Evolutionary conservation across 139 green algal genomes (phyloP).

Genomic region (Dunaliella sp.): DNA sequence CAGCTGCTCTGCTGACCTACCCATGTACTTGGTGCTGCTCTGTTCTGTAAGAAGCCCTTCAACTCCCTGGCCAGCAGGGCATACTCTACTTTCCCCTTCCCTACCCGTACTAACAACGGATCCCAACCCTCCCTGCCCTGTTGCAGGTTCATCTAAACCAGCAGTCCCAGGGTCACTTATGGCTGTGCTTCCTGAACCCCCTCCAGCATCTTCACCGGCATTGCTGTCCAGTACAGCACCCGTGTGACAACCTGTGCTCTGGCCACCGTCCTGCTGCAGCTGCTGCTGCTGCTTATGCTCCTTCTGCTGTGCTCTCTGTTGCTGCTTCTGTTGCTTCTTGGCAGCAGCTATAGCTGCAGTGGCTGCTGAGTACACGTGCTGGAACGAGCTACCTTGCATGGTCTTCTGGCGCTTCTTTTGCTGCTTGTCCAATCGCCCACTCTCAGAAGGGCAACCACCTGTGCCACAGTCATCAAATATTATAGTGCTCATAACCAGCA

Average conservation of each 20-base stretch:
- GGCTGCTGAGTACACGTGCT: background rate
- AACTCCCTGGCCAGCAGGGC: constrained; percentile 42
- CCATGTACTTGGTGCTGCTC: background rate
- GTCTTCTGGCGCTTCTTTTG: background rate
- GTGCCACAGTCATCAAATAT: no score
- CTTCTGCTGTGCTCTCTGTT: background rate
- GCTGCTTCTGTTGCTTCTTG: background rate
- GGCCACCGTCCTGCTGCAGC: background rate
- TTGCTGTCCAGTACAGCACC: no score
- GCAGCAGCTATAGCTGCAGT: background rate
- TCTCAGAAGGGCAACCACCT: background rate
- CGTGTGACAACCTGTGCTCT: no score
- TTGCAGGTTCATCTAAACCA: background rate
- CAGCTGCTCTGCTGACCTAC: background rate
- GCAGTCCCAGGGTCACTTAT: background rate
- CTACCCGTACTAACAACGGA: no score
- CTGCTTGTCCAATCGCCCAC: background rate
- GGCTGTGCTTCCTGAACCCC: background rate
- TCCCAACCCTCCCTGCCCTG: no score
- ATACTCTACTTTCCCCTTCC: constrained; percentile 43
- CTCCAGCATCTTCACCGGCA: background rate
- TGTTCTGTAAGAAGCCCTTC: background rate
- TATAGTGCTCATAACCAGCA: no score
- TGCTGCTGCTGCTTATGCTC: background rate
- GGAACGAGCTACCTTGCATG: background rate